These are phyloP conservation scores for Lactifluus piperatus DNA, from an alignment of 768 basidiomycete species.

Conservation along the genomic window DNA sequence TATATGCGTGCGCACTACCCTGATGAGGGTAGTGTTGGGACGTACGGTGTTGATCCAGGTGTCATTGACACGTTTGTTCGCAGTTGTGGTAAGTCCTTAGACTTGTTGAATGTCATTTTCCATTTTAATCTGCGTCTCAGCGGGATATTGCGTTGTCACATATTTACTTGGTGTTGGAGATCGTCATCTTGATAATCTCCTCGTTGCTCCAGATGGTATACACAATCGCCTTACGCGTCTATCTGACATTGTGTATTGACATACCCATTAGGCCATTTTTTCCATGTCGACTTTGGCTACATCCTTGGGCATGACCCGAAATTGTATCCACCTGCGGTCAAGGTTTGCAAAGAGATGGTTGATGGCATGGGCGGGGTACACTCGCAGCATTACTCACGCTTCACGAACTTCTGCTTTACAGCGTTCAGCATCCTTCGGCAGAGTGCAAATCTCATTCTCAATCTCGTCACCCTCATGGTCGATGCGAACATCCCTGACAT, in stretches of 20 bases:
- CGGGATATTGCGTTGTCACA: slow-evolving; percentile 96
- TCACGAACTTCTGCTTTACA: slow-evolving; percentile 97
- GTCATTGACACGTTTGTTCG: slow-evolving; percentile 95
- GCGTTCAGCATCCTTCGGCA: slow-evolving; percentile 94
- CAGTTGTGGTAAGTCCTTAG: slow-evolving; percentile 77
- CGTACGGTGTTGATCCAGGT: slow-evolving; percentile 87
- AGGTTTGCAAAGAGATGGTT: slow-evolving; percentile 99
- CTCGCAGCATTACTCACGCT: slow-evolving; percentile 91
- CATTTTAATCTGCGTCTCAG: slow-evolving; percentile 35
- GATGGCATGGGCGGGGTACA: slow-evolving; percentile 98
- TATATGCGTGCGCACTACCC: slow-evolving; percentile 82
- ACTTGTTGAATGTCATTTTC: not conserved
- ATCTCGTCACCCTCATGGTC: slow-evolving; percentile 93
- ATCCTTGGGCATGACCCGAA: slow-evolving; percentile 97
- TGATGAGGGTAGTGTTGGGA: slow-evolving; percentile 91
- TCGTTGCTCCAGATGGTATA: slow-evolving; percentile 84
- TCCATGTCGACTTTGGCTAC: slow-evolving; percentile 99
- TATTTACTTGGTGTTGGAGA: slow-evolving; percentile 96
- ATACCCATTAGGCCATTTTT: slow-evolving; percentile 67
- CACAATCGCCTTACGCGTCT: not conserved
- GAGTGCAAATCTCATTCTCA: slow-evolving; percentile 94
- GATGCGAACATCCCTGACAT: slow-evolving; percentile 98
- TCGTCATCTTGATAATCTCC: slow-evolving; percentile 90
- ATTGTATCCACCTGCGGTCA: slow-evolving; percentile 94
- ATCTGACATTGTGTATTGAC: not conserved